Conservation (phyloP, 2,329 filamentous ascomycete genomes). For the Ophiocordyceps camponoti-saundersi region DNA sequence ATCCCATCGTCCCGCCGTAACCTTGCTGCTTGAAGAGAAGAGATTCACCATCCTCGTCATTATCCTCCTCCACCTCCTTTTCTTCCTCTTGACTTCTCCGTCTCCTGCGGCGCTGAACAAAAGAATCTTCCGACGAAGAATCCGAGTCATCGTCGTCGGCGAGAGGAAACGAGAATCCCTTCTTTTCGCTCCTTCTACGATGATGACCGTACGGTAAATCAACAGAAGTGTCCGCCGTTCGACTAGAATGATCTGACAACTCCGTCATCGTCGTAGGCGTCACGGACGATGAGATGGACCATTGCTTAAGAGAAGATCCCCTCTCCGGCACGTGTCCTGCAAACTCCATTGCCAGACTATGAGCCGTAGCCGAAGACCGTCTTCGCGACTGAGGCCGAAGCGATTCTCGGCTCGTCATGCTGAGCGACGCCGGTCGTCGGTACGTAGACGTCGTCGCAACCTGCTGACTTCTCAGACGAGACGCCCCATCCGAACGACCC, state of each 20-base stretch:
- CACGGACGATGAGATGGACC: slow-evolving; percentile 23
- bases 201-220: neutral
- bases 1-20: neutral
- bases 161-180: too few species aligned
- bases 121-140: neutral
- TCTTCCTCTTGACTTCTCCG: too few species aligned
- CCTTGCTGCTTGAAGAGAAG: neutral
- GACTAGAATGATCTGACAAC: slow-evolving; percentile 19
- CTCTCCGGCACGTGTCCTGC: slow-evolving; percentile 2
- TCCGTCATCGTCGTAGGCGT: slow-evolving; percentile 16
- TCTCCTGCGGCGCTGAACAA: neutral
- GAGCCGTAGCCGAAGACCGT: neutral
- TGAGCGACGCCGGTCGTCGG: neutral
- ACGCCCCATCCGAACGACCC: neutral
- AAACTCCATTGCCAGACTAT: neutral
- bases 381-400: neutral
- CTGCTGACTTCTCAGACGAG: neutral
- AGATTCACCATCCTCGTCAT: neutral
- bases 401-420: neutral
- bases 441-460: too few species aligned
- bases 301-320: slow-evolving; percentile 12
- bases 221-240: neutral
- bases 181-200: neutral
- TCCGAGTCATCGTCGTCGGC: neutral
- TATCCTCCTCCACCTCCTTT: too few species aligned